Evolutionary conservation across 768 basidiomycete species (phyloP).

Genomic region (Tricholoma matsutake): DNA sequence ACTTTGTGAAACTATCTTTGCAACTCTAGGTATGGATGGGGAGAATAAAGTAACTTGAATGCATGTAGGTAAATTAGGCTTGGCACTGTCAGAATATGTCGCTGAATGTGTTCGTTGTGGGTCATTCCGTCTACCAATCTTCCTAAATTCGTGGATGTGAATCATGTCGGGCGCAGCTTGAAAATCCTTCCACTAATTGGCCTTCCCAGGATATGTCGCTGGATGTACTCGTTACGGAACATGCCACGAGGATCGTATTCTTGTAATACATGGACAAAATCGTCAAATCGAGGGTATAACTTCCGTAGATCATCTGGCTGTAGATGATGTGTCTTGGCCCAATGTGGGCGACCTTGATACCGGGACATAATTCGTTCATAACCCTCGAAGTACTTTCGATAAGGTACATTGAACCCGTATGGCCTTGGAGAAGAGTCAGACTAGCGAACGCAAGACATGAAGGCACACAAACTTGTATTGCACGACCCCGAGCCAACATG

Average conservation of each 20-base stretch:
- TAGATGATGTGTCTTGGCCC: conserved; percentile 89
- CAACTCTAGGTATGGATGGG: background rate
- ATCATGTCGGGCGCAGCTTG: conserved; percentile 30
- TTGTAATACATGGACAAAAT: conserved; percentile 66
- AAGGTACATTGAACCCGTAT: conserved; percentile 80
- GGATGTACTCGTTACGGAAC: conserved; percentile 87
- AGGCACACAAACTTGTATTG: conserved; percentile 78
- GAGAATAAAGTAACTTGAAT: conserved; percentile 1
- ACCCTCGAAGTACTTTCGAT: conserved; percentile 68
- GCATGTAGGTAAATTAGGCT: background rate
- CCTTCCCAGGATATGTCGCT: conserved; percentile 80
- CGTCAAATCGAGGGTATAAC: conserved; percentile 80
- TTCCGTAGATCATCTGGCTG: conserved; percentile 57
- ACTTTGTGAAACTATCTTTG: background rate
- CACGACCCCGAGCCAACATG: conserved; percentile 97
- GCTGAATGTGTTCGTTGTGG: too few species aligned
- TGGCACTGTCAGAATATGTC: too few species aligned
- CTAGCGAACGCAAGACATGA: background rate
- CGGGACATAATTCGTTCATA: conserved; percentile 71
- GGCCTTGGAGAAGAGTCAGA: conserved; percentile 50
- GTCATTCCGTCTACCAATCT: too few species aligned
- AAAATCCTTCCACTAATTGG: conserved; percentile 40
- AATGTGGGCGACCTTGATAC: conserved; percentile 86
- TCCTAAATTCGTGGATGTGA: background rate
- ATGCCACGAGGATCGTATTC: conserved; percentile 71